Conservation (phyloP, 176 grass and related monocot genomes). For the Oryza coarctata region DNA sequence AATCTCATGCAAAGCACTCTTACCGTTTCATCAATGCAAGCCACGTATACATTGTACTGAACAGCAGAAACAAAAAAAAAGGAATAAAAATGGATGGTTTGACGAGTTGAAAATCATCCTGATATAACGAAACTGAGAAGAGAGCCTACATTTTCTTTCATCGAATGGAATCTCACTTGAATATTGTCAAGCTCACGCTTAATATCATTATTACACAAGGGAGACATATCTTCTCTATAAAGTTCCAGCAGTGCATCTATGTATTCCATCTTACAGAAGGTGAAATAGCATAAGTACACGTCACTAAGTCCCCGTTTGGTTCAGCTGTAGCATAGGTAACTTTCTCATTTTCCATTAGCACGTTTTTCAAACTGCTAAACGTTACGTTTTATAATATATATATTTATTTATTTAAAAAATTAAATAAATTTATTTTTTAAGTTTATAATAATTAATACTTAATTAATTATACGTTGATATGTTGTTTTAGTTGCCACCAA, state of each 20-base stretch:
- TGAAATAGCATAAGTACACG: neutral
- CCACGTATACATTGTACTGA: neutral
- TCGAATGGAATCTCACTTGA: neutral
- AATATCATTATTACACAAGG: neutral
- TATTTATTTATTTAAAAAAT: no score
- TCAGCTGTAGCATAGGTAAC: no score
- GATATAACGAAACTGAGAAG: neutral
- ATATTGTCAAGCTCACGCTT: neutral
- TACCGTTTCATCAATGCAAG: constrained; percentile 13
- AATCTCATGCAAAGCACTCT: neutral
- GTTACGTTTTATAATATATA: no score
- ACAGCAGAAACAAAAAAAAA: neutral
- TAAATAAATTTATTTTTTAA: no score
- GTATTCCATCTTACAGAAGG: constrained; percentile 3
- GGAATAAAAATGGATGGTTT: neutral
- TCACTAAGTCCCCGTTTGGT: no score
- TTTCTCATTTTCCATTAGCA: no score
- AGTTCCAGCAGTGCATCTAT: neutral
- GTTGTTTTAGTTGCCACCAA: no score
- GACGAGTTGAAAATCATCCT: neutral
- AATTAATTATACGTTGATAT: no score
- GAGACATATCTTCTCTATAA: neutral
- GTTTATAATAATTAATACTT: no score
- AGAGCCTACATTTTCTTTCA: constrained; percentile 5
- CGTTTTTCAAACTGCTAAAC: no score